phyloP scores from a whole-genome alignment of 805 yeast genomes.

The Nakazawaea peltata region DNA sequence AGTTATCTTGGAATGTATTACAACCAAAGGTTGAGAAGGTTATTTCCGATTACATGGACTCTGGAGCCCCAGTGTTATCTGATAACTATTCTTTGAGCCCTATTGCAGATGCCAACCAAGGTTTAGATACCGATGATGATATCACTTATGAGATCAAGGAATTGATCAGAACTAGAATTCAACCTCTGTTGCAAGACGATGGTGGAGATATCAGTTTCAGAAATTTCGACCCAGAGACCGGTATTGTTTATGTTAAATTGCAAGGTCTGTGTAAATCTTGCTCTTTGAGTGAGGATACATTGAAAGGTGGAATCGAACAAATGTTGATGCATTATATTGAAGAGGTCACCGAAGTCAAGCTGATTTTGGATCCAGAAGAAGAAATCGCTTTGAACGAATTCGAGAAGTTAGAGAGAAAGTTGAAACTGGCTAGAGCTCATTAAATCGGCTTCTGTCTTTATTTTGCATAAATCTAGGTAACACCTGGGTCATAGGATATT shows the following conservation, averaged over 20 bases:
- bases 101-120: constrained; percentile 15
- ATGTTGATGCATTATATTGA: constrained; percentile 67
- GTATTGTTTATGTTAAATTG: constrained; percentile 49
- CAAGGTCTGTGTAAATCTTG: constrained; percentile 73
- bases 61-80: constrained; percentile 19
- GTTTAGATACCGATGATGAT: constrained; percentile 56
- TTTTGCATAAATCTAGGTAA: no score
- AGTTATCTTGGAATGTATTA: constrained; percentile 21
- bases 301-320: constrained; percentile 61
- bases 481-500: background rate
- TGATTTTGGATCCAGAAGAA: constrained; percentile 29
- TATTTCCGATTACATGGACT: constrained; percentile 18
- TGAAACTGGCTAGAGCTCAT: constrained; percentile 19
- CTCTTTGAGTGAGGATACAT: constrained; percentile 56
- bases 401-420: constrained; percentile 67
- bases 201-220: constrained; percentile 72
- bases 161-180: constrained; percentile 57
- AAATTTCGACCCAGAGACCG: constrained; percentile 44
- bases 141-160: constrained; percentile 61
- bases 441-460: constrained; percentile 1
- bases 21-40: constrained; percentile 18
- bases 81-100: constrained; percentile 10
- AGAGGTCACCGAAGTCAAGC: constrained; percentile 50
- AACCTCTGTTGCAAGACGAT: constrained; percentile 70
- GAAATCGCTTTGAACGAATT: constrained; percentile 72